Evolutionary conservation across 805 yeast genomes (phyloP), one percentile per base, ranked within the genome.

Genomic region (Starmerella sp.): DNA sequence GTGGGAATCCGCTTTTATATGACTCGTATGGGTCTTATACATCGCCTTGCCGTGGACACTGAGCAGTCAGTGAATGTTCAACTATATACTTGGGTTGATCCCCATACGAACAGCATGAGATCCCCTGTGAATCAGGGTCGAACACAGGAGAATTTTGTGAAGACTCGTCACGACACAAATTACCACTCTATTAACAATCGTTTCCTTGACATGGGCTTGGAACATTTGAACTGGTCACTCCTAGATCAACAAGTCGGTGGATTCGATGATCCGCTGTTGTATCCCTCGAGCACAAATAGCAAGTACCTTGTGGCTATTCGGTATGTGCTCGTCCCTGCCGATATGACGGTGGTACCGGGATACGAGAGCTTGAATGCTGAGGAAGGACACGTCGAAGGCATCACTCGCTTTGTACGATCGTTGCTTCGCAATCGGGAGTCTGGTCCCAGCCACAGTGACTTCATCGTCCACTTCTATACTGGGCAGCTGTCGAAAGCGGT

Each of bases 241-340:
- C 75, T 90, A 61, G 99, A 93, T 71, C 96, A 88, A 64, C 78
- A 79, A 29, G 68, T 90, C n/a, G 95, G 97, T 0, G 98, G 98
- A 3, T 86, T 83, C 66, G 89, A 84, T 32, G 96, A 88, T 60
- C 78, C 80, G 1, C 71, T 80, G 54, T 59, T 66, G 7, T 52
- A 57, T 35, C 58, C 58, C 6, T 80, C 81, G 11, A 79, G 75
- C 15, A 77, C 75, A 10, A 73, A 75, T 55, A 77, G 58, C 2
- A 76, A 55, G 75, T 76, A 36, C 34, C 73, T 76, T 60, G 84
- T 81, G 75, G 84, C 64, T 60, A 78, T 90, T 66, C 83, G 95
- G 64, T 87, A 89, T 70, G 97, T 89, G 3, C 75, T 93, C 2
- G 71, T 90, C 51, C 96, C 97, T 0, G 72, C 87, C 0, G 84